A percentile compares a stretch with the other conserved stretches of the same genome.
These are phyloP conservation scores for Haematococcus lacustris DNA, from an alignment of 139 green algal species.

Conservation along the genomic window DNA sequence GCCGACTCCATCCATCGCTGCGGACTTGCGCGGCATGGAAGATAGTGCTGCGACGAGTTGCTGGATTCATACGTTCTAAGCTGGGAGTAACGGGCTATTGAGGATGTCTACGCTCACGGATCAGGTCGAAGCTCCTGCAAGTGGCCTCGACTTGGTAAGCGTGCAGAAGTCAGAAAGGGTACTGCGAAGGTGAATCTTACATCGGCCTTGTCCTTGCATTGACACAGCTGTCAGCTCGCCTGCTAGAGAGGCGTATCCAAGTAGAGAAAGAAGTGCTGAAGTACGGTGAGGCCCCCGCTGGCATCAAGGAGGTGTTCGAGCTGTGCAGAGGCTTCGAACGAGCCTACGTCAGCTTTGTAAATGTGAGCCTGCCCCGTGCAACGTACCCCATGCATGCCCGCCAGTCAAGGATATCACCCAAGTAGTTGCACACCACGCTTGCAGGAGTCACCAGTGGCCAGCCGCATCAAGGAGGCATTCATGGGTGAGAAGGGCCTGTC, in stretches of 20 bases:
- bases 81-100: no score
- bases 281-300: slow-evolving; percentile 60
- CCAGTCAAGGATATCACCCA: no score
- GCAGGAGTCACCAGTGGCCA: slow-evolving; percentile 63
- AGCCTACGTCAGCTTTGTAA: slow-evolving; percentile 64
- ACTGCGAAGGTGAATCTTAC: background rate
- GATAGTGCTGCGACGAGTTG: no score
- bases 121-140: background rate
- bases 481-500: slow-evolving; percentile 45
- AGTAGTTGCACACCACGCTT: no score
- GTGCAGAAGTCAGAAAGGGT: background rate
- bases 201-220: background rate
- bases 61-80: no score
- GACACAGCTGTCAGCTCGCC: slow-evolving; percentile 15
- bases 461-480: slow-evolving; percentile 70
- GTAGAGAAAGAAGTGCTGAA: slow-evolving; percentile 71
- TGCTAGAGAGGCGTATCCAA: slow-evolving; percentile 49
- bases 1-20: no score
- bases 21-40: no score
- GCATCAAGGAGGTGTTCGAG: slow-evolving; percentile 74
- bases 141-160: slow-evolving; percentile 3
- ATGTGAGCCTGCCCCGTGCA: slow-evolving; percentile 55
- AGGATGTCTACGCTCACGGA: no score
- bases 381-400: background rate
- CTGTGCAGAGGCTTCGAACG: slow-evolving; percentile 84